Conservation (phyloP, 345 rosid genomes). For the Theobroma cacao region DNA sequence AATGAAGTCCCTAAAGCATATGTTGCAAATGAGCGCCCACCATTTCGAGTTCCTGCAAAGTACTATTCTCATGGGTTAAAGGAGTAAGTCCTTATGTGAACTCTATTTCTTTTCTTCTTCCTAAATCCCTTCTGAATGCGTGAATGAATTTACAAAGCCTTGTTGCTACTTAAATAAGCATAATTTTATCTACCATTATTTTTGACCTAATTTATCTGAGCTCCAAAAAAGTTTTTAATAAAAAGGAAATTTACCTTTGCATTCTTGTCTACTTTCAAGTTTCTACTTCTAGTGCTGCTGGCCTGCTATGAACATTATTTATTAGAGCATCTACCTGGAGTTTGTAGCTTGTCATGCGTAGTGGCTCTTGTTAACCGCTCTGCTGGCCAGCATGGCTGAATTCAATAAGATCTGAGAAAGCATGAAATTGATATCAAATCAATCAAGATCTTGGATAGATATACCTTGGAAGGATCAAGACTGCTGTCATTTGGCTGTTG, state of each 20-base stretch:
- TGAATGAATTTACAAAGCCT: not conserved
- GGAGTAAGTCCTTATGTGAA: constrained; percentile 46
- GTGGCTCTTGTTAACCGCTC: not conserved
- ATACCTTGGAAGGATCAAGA: not conserved
- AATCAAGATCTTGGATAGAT: not conserved
- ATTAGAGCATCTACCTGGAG: not conserved
- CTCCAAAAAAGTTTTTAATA: not conserved
- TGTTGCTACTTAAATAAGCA: not conserved
- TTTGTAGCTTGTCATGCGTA: not conserved
- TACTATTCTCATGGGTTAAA: constrained; percentile 53
- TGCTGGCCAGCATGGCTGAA: not conserved
- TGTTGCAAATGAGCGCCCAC: constrained; percentile 64
- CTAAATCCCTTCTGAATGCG: not conserved
- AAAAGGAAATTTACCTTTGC: not conserved
- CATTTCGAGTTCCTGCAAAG: constrained; percentile 62
- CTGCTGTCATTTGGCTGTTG: not conserved
- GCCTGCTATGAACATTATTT: not conserved
- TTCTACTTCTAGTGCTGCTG: not conserved
- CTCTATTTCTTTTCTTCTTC: not conserved
- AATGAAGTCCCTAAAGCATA: constrained; percentile 74
- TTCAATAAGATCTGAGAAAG: not conserved
- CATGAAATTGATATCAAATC: not conserved
- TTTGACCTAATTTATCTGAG: not conserved
- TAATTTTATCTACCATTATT: not conserved
- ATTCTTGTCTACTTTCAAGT: not conserved